Base-by-base conservation (phyloP, 139 green algal genomes). In the Pycnococcus provasolii region DNA sequence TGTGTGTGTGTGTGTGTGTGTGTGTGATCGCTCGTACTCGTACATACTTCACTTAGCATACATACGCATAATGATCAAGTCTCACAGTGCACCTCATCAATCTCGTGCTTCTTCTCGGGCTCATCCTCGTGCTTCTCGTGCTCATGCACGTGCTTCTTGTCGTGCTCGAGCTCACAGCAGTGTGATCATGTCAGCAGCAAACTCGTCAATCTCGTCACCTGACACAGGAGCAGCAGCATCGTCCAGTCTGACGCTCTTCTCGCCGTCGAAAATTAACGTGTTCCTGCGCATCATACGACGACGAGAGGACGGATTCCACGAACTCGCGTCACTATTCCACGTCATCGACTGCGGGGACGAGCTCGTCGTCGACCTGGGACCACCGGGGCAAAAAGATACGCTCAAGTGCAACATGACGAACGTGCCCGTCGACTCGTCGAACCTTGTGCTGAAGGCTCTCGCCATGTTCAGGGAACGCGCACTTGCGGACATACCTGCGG, bases 271-370 rank as follows among this genome's bases (percentile, higher is more conserved):
- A 85, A 87, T 99, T 68, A 99, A 99, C 70, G 64, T 98, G 1
- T 99, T 99, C 68, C 75, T 99, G 53, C 74, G 92, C 0, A 76
- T 99, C 3, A 73, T 90, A 5, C 55, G 80, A 1, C 74, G 88
- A 6, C 73, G 93, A 0, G 82, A 90, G n/a, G 93, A 99, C 70
- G 93, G 93, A 4, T 99, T 87, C 68, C 93, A 99, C 73, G 91
- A 99, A 66, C 75, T 99, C 58, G 93, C 93, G 4, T 96, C 87
- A 1, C 80, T 99, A 0, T 99, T 79, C 45, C 80, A 94, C 83
- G 87, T 92, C 0, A 96, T 99, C 67, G 90, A 95, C 77, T 74
- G 97, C 37, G 92, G 93, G 0, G 93, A 99, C 71, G 70, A 77
- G 42, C 89, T 99, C 84, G 77, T 77, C 40, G 91, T 97, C 53